Evolutionary conservation across 1,139 yeast genomes (phyloP).

Genomic region (Geotrichum candidum): DNA sequence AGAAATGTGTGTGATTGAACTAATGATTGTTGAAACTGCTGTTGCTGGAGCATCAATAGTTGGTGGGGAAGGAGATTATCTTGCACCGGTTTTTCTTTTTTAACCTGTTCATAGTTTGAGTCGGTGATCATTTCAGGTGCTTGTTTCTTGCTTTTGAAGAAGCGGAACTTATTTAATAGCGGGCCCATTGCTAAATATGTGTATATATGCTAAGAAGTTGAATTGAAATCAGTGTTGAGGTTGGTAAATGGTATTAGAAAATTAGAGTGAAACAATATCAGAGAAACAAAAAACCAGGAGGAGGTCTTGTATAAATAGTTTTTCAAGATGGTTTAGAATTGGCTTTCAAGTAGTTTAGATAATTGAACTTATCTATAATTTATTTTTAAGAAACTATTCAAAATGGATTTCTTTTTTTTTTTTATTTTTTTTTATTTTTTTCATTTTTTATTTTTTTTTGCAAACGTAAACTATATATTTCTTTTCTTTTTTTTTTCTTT

Average conservation of each 20-base stretch:
- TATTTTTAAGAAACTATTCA: background rate
- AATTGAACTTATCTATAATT: background rate
- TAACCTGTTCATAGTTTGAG: background rate
- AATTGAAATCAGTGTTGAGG: background rate
- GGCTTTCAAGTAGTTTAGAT: background rate
- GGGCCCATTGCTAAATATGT: background rate
- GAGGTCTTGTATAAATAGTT: background rate
- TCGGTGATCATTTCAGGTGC: slow-evolving; percentile 14
- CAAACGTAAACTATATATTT: background rate
- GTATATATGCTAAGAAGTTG: background rate
- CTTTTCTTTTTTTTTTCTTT: too few relatives aligned
- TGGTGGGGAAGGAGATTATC: slow-evolving; percentile 3
- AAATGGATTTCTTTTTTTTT: background rate
- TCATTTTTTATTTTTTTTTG: background rate
- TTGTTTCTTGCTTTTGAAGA: slow-evolving; percentile 3
- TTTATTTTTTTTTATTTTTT: background rate
- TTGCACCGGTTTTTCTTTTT: background rate
- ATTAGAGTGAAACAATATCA: background rate
- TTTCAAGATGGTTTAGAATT: background rate
- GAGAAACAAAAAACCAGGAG: background rate
- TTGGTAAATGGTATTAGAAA: background rate
- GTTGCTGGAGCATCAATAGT: background rate
- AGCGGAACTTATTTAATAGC: background rate
- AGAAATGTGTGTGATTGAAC: slow-evolving; percentile 2
- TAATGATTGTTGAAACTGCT: background rate